phyloP scores from a whole-genome alignment of 768 basidiomycete species.

The Rossbeevera mucosa region DNA sequence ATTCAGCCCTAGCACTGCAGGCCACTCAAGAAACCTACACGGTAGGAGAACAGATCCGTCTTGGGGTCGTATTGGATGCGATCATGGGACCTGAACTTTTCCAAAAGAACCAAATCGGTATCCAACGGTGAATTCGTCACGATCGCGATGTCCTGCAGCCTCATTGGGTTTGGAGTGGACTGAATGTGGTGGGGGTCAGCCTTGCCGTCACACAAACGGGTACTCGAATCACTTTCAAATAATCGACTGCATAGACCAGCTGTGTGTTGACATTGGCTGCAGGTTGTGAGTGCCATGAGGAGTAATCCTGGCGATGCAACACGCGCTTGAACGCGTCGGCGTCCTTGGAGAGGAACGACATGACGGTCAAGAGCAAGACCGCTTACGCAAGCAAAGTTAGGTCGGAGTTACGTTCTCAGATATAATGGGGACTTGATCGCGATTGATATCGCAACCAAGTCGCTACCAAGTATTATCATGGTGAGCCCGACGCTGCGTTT shows the following conservation, averaged over 20 bases:
- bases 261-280: conserved; percentile 85
- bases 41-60: conserved; percentile 83
- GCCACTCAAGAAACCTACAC: conserved; percentile 42
- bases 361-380: conserved; percentile 26
- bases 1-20: conserved; percentile 1
- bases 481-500: conserved; percentile 18
- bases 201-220: conserved; percentile 7
- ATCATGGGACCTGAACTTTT: conserved; percentile 81
- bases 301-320: conserved; percentile 60
- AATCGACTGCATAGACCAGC: conserved; percentile 76
- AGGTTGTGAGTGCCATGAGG: conserved; percentile 85
- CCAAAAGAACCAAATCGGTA: conserved; percentile 62
- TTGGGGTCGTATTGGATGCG: conserved; percentile 75
- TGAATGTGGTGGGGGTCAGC: conserved; percentile 24
- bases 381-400: conserved; percentile 26
- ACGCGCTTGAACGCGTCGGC: conserved; percentile 64
- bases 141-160: conserved; percentile 83
- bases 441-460: conserved; percentile 24
- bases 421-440: conserved; percentile 12
- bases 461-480: conserved; percentile 27
- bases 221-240: conserved; percentile 58
- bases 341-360: conserved; percentile 69
- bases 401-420: conserved; percentile 22
- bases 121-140: conserved; percentile 74
- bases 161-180: conserved; percentile 75